Evolutionary conservation across 768 basidiomycete genomes (phyloP).

Genomic region (Lactifluus hygrophoroides): DNA sequence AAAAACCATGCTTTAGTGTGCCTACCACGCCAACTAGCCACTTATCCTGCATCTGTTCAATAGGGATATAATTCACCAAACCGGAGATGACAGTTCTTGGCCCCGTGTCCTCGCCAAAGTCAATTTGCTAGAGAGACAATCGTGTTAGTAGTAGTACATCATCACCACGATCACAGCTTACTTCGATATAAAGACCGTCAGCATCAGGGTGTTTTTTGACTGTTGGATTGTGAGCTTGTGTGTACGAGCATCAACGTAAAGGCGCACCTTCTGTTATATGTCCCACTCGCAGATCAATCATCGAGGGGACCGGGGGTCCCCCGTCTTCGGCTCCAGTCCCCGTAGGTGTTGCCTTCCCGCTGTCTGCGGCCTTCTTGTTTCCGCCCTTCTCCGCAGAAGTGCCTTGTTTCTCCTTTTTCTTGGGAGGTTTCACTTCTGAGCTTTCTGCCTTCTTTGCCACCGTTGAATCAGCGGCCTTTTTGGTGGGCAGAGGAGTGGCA

Average conservation of each 20-base stretch:
- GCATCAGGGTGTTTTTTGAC: slow-evolving; percentile 97
- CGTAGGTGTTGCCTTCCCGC: slow-evolving; percentile 23
- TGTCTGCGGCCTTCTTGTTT: slow-evolving; percentile 29
- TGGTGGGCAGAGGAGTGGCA: slow-evolving; percentile 19
- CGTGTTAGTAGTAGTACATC: background rate
- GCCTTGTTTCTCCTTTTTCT: slow-evolving; percentile 38
- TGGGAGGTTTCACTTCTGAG: slow-evolving; percentile 28
- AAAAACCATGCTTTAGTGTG: background rate
- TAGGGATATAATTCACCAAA: slow-evolving; percentile 91
- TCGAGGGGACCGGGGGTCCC: slow-evolving; percentile 83
- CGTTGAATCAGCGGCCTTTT: slow-evolving; percentile 27
- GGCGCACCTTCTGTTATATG: slow-evolving; percentile 79
- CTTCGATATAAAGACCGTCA: slow-evolving; percentile 95
- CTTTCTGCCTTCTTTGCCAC: slow-evolving; percentile 52
- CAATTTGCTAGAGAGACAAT: slow-evolving; percentile 67
- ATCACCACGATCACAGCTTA: slow-evolving; percentile 24
- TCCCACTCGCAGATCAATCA: slow-evolving; percentile 95
- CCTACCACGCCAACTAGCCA: slow-evolving; percentile 77
- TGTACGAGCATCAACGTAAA: background rate
- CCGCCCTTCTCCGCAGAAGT: slow-evolving; percentile 33
- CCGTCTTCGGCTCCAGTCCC: slow-evolving; percentile 51
- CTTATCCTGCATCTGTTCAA: slow-evolving; percentile 84
- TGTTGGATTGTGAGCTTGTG: background rate
- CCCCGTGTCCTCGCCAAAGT: slow-evolving; percentile 89
- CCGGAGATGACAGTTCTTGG: slow-evolving; percentile 96